A percentile compares a stretch with the other conserved stretches of the same genome.
Conservation (phyloP, 106 monocot species). For the Allium fistulosum region DNA sequence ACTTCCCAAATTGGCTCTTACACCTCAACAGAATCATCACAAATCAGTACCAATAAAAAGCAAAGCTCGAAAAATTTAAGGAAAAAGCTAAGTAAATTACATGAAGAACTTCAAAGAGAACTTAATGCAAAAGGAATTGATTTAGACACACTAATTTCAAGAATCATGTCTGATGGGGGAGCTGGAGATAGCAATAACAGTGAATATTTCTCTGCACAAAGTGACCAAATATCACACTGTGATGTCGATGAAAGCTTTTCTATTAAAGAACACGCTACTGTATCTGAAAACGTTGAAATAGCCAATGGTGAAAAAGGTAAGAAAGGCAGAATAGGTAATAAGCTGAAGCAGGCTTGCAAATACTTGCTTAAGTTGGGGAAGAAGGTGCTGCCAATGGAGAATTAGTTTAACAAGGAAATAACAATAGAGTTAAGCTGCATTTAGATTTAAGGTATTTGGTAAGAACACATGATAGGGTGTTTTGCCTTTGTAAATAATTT, state of each 20-base stretch:
- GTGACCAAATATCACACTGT: background rate
- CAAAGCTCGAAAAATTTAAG: conserved; percentile 18
- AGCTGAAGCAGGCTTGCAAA: background rate
- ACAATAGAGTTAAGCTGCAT: background rate
- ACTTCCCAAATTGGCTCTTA: conserved; percentile 29
- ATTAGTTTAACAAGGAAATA: background rate
- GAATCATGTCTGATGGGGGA: conserved; percentile 19
- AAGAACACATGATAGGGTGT: too few relatives aligned
- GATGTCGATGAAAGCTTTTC: background rate
- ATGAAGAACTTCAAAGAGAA: conserved; percentile 38
- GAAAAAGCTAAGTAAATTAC: conserved; percentile 15
- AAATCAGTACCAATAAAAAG: background rate
- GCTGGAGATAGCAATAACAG: conserved; percentile 4
- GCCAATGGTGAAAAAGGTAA: background rate
- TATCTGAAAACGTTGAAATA: background rate
- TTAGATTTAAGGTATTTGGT: too few relatives aligned
- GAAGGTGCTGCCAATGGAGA: conserved; percentile 2
- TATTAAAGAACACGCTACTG: background rate
- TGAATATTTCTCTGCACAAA: background rate
- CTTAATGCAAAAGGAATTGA: conserved; percentile 27
- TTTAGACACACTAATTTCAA: conserved; percentile 12
- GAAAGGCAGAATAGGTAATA: background rate
- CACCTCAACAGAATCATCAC: background rate
- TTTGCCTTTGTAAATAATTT: too few relatives aligned
- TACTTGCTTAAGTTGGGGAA: conserved; percentile 5